Evolutionary conservation across 768 basidiomycete species (phyloP).

Genomic region (Hydnomerulius pinastri): DNA sequence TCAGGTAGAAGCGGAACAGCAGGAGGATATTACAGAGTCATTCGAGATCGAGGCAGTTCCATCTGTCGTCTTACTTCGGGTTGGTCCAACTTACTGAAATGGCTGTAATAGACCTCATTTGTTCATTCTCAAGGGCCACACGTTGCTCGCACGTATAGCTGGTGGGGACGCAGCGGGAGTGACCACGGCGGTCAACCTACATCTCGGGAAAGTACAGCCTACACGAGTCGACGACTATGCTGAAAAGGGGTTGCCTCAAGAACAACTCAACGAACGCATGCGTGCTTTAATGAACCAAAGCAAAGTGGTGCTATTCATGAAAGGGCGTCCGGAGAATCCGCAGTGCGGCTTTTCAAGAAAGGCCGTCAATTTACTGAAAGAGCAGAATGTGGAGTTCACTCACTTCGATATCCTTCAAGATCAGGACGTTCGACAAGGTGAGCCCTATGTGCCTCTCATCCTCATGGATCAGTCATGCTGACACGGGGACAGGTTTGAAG

Average conservation of each 20-base stretch:
- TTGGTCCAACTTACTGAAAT: slow-evolving; percentile 35
- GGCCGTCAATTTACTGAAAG: slow-evolving; percentile 67
- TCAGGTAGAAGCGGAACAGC: slow-evolving; percentile 86
- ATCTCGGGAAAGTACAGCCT: slow-evolving; percentile 41
- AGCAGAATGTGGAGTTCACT: slow-evolving; percentile 64
- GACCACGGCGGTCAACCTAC: slow-evolving; percentile 58
- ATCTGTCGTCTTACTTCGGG: slow-evolving; percentile 77
- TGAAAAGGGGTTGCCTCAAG: slow-evolving; percentile 54
- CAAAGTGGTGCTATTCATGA: slow-evolving; percentile 88
- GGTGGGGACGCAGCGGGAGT: slow-evolving; percentile 79
- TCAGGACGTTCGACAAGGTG: slow-evolving; percentile 80
- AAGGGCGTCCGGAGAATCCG: slow-evolving; percentile 75
- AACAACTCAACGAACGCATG: slow-evolving; percentile 69
- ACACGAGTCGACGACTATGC: slow-evolving; percentile 9
- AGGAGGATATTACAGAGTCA: slow-evolving; percentile 84
- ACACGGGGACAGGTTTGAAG: slow-evolving; percentile 55
- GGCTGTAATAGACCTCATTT: too few relatives aligned
- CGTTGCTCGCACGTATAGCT: slow-evolving; percentile 71
- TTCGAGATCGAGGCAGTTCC: slow-evolving; percentile 94
- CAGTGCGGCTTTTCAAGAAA: slow-evolving; percentile 85
- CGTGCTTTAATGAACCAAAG: slow-evolving; percentile 73
- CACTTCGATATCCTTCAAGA: slow-evolving; percentile 85
- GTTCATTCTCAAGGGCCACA: slow-evolving; percentile 69
- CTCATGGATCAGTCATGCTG: neutral
- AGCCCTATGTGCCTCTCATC: slow-evolving; percentile 16